A percentile compares a stretch with the other conserved stretches of the same genome.
These are phyloP conservation scores for Flaveria robusta DNA, from an alignment of 129 eudicot species.

Conservation along the genomic window DNA sequence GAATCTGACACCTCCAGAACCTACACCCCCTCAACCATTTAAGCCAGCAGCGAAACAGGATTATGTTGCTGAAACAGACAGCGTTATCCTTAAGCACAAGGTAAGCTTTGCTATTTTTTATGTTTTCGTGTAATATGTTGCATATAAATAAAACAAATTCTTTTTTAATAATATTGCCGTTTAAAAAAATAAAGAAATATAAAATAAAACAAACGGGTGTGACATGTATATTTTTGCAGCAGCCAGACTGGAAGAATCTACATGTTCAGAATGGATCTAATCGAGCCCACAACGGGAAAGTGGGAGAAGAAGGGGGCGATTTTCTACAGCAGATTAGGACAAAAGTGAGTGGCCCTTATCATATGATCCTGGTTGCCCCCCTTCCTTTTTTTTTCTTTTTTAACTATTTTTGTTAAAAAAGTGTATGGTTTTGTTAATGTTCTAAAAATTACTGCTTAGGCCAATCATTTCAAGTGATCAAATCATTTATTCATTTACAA, in stretches of 20 bases:
- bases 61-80: constrained; percentile 30
- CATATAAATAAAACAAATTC: constrained; percentile 1
- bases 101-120: constrained; percentile 28
- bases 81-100: constrained; percentile 37
- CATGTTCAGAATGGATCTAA: constrained; percentile 38
- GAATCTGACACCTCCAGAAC: constrained; percentile 39
- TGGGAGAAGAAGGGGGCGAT: constrained; percentile 59
- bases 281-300: constrained; percentile 34
- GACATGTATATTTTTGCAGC: constrained; percentile 31
- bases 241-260: constrained; percentile 43
- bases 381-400: background rate
- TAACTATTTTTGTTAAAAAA: background rate
- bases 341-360: constrained; percentile 55
- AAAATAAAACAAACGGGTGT: constrained; percentile 17
- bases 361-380: too few relatives aligned
- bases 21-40: constrained; percentile 51
- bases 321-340: constrained; percentile 93
- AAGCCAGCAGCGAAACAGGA: constrained; percentile 46
- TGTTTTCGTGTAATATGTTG: constrained; percentile 6
- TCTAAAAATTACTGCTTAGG: background rate
- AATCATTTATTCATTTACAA: too few relatives aligned
- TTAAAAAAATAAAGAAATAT: too few relatives aligned
- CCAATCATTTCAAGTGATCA: too few relatives aligned
- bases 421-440: background rate
- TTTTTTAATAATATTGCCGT: too few relatives aligned